Evolutionary conservation across 75 land plant species (phyloP).

Genomic region (Gnetum montanum): DNA sequence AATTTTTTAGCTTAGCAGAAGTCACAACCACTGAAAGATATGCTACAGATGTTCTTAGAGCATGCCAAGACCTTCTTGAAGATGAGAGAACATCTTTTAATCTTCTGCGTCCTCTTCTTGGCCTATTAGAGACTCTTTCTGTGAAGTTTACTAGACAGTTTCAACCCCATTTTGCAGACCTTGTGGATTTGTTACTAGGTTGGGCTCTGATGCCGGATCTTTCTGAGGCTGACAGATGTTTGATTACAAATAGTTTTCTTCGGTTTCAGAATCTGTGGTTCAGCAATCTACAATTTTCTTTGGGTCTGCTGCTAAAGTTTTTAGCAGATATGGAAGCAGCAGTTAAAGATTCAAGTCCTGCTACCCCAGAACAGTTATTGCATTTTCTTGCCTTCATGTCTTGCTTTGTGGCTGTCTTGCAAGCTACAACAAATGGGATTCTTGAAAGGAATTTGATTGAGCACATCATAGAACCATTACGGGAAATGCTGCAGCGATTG

Average conservation of each 20-base stretch:
- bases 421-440: conserved; percentile 65
- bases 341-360: conserved; percentile 50
- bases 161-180: conserved; percentile 76
- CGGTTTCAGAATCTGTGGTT: conserved; percentile 87
- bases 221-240: conserved; percentile 55
- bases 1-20: conserved; percentile 66
- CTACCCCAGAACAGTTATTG: conserved; percentile 39
- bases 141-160: conserved; percentile 47
- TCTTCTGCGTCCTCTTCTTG: conserved; percentile 54
- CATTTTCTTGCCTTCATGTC: conserved; percentile 71
- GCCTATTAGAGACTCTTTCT: conserved; percentile 52
- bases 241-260: conserved; percentile 72
- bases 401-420: conserved; percentile 79
- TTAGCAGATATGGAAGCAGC: conserved; percentile 86
- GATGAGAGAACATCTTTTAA: conserved; percentile 76
- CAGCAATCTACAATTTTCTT: conserved; percentile 56
- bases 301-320: conserved; percentile 65
- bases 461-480: conserved; percentile 38
- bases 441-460: conserved; percentile 44
- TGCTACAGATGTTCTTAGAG: conserved; percentile 58
- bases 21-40: conserved; percentile 46
- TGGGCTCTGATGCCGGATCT: conserved; percentile 91
- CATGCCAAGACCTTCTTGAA: conserved; percentile 83
- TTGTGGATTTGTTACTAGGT: conserved; percentile 93
- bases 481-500: conserved; percentile 57